Base-by-base conservation (phyloP, 371 early-diverging fungal genomes). In the Mortierella sp. region DNA sequence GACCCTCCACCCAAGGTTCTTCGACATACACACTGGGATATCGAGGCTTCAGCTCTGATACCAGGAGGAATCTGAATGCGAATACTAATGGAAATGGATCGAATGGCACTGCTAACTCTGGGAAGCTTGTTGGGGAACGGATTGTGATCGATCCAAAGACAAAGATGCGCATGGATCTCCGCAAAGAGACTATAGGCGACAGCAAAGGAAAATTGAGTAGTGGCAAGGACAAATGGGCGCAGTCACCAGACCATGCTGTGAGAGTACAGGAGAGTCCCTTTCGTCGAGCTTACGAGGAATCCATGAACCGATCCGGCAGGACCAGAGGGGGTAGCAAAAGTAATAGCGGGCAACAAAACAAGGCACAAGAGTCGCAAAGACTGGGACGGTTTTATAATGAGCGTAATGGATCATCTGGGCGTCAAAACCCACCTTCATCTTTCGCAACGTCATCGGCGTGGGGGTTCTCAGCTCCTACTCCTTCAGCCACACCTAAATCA, bases 81-180 rank as follows among this genome's bases (percentile, higher is more conserved):
- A 65, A 38, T 33, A 69, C 19, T 21, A 53, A 67, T 61, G 61
- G 53, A 13, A 70, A 32, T 33, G 52, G 61, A 4, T 15, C 45
- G 4, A 60, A 32, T 19, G 43, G 50, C 53, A n/a, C 53, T 3
- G 63, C 16, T 63, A 59, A 64, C n/a, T 36, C 66, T 47, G 69
- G 70, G 16, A 74, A 52, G 24, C 38, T 73, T 4, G 47, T 82
- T 7, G 61, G 76, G 15, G 83, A 76, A 8, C 41, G 61, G 61
- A 76, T 82, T 57, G 55, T 33, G 40, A 72, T 82, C 52, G 83
- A 82, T 67, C 45, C 57, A 16, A 76, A 82, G 62, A 61, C 65
- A 11, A 71, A 64, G 52, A 28, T 76, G 65, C 72, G 83, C 33
- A 82, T 82, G 77, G 83, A 82, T 32, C 67, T 82, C 33, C 72